Base-by-base conservation (phyloP, 176 grass and related monocot species). In the Oryza punctata region DNA sequence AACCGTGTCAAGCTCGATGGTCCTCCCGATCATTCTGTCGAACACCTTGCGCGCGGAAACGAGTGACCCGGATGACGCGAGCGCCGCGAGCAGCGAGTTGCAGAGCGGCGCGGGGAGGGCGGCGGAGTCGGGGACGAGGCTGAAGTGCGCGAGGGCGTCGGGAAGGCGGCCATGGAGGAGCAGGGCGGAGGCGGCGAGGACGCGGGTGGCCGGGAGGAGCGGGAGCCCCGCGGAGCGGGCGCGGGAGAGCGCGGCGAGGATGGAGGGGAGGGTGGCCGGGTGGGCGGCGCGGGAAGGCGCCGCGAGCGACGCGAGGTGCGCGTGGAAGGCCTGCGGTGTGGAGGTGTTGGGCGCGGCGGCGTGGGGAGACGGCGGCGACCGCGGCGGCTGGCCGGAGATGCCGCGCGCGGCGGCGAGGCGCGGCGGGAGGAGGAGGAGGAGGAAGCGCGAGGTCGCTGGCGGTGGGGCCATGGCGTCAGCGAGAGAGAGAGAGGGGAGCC, bases 61-160 rank as follows among this genome's bases (percentile, higher is more conserved):
- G 64, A 91, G 67, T 15, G 91, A 90, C 10, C 78, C 84, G 23
- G 80, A 30, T 13, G 87, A 81, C 8, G 89, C 66, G 0, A 89
- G 73, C 3, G 81, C 89, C 1, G 84, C 73, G n/a, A 94, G 89
- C 11, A 94, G 81, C 44, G 89, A 82, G 66, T 94, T 91, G 78
- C 82, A 87, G 63, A 94, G 77, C 8, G 83, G 67, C 5, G 72
- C 21, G 9, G 92, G 82, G 21, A 85, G 66, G 5, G 87, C 50
- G 6, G 54, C 15, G 3, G 73, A 64, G n/a, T 75, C 45, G 21
- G 85, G 73, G 32, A 90, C 67, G 69, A 84, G 86, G 64, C 67
- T 26, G 85, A 93, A 93, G 74, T 93, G 91, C 21, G 88, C 85
- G 49, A 93, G 88, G 21, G 88, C 85, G 9, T 87, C 85, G 12